Percentiles rank a stretch among this genome's conserved stretches.
phyloP scores from a whole-genome alignment of 1,139 yeast species.

The Candida sanyaensis region DNA sequence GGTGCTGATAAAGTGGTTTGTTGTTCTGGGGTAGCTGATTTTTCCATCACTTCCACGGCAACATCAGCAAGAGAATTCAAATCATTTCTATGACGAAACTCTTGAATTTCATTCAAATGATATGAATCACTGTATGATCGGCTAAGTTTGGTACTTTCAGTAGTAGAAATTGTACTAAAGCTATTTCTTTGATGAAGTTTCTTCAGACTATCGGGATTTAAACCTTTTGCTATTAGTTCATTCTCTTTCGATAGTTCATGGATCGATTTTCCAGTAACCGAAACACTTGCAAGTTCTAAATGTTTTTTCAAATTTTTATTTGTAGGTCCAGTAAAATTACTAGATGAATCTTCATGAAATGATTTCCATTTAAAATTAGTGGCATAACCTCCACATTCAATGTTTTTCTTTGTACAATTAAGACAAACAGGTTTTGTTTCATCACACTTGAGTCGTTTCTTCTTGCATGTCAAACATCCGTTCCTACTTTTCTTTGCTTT shows the following conservation, averaged over 20 bases:
- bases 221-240: conserved; percentile 49
- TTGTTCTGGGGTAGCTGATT: conserved; percentile 19
- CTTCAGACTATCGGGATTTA: conserved; percentile 38
- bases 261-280: conserved; percentile 54
- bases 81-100: conserved; percentile 9
- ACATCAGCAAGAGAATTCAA: conserved; percentile 33
- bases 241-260: conserved; percentile 50
- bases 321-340: neutral
- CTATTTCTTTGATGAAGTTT: conserved; percentile 12
- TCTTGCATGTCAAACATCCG: conserved; percentile 89
- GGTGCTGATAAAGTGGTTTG: neutral
- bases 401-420: conserved; percentile 74
- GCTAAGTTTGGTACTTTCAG: neutral
- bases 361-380: conserved; percentile 65
- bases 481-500: conserved; percentile 55
- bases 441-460: conserved; percentile 89
- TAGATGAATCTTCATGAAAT: conserved; percentile 29
- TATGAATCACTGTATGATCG: conserved; percentile 2
- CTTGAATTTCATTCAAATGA: neutral
- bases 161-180: neutral
- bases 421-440: conserved; percentile 78
- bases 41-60: conserved; percentile 27
- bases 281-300: conserved; percentile 53
- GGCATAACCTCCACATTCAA: conserved; percentile 75
- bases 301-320: conserved; percentile 34